Evolutionary conservation across 2,329 filamentous ascomycete species (phyloP).

Genomic region (Exophiala sp.): DNA sequence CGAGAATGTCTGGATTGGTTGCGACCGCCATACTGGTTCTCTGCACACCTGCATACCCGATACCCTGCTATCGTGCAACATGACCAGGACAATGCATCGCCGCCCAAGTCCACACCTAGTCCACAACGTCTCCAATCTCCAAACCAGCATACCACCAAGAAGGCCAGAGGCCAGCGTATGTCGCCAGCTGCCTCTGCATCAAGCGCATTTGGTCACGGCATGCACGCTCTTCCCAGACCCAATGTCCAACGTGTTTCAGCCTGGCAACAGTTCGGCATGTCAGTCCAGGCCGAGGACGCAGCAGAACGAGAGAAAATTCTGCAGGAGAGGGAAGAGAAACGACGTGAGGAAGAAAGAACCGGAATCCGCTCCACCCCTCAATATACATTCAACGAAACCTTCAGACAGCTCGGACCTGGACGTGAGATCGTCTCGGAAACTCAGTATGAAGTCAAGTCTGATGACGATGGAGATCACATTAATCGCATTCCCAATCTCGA

Average conservation of each 20-base stretch:
- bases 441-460: constrained; percentile 1
- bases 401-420: constrained; percentile 34
- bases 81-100: constrained; percentile 30
- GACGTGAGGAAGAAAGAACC: constrained; percentile 16
- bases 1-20: constrained; percentile 73
- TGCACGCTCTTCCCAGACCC: constrained; percentile 12
- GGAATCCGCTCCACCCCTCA: constrained; percentile 17
- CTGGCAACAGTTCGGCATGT: constrained; percentile 38
- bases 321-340: constrained; percentile 26
- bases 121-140: not conserved
- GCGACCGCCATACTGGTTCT: constrained; percentile 83
- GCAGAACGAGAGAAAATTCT: constrained; percentile 33
- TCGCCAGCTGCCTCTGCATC: not conserved
- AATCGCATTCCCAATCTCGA: constrained; percentile 21
- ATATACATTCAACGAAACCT: constrained; percentile 35
- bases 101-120: not conserved
- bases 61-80: constrained; percentile 61
- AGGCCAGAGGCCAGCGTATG: not conserved
- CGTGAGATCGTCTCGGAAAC: constrained; percentile 14
- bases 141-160: not conserved
- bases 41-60: constrained; percentile 86
- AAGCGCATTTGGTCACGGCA: not conserved
- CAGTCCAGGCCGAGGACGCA: constrained; percentile 32
- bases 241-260: constrained; percentile 30
- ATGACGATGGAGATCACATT: not conserved